Percentiles rank a stretch among this genome's conserved stretches.
phyloP scores from a whole-genome alignment of 495 filamentous ascomycete species.

The Mytilinidion resinicola region DNA sequence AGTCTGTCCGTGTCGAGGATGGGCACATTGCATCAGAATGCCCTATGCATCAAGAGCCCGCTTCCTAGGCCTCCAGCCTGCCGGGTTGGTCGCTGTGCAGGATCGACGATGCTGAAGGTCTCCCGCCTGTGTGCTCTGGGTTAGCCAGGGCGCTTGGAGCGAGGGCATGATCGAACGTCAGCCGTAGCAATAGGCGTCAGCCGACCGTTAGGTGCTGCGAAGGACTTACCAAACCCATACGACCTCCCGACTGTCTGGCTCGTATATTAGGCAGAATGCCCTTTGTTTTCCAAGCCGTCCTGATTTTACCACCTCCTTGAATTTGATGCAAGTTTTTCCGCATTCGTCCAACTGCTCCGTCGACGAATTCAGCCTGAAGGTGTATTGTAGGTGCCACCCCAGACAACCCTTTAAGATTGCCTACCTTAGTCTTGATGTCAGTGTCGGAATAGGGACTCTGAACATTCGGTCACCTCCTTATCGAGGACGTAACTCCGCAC shows the following conservation, averaged over 20 bases:
- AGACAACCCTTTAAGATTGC: not conserved
- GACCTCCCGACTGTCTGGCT: not conserved
- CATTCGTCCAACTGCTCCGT: not conserved
- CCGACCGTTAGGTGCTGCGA: not conserved
- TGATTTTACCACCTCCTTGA: not conserved
- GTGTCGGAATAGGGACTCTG: not conserved
- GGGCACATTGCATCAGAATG: not conserved
- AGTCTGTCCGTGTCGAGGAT: not conserved
- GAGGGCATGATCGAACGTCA: not conserved
- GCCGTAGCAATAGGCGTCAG: not conserved
- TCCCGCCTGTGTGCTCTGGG: too few relatives aligned
- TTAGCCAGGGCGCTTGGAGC: not conserved
- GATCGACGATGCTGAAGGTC: not conserved
- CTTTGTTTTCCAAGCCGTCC: not conserved
- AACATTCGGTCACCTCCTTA: not conserved
- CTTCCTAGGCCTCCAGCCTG: not conserved
- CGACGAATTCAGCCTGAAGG: not conserved
- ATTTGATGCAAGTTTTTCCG: not conserved
- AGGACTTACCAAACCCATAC: not conserved
- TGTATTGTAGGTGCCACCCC: not conserved
- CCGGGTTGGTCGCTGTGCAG: not conserved
- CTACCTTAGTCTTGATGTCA: not conserved
- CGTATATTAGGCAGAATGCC: not conserved
- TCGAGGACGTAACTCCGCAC: not conserved
- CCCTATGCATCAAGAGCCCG: not conserved